Evolutionary conservation across 805 yeast species (phyloP).

Genomic region (Wickerhamomyces ciferrii): DNA sequence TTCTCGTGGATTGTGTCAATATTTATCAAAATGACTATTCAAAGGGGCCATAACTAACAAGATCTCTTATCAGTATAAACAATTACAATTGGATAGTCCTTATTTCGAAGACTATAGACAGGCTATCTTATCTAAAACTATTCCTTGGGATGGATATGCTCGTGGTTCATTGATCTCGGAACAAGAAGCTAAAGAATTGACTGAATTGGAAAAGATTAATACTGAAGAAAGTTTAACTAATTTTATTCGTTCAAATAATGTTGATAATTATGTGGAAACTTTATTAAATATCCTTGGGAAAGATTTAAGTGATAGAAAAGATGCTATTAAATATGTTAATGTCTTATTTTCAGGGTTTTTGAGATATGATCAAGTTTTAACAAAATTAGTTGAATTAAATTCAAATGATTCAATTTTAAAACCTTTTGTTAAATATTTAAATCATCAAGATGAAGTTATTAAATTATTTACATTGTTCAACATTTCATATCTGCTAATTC

Average conservation of each 20-base stretch:
- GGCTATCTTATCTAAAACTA: conserved; percentile 69
- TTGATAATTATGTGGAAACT: conserved; percentile 49
- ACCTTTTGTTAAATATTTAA: conserved; percentile 48
- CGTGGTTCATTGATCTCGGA: conserved; percentile 63
- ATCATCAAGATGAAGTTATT: conserved; percentile 50
- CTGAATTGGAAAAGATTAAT: conserved; percentile 25
- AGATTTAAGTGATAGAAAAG: conserved; percentile 46
- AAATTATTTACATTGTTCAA: conserved; percentile 51
- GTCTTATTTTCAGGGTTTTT: conserved; percentile 57
- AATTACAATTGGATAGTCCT: conserved; percentile 51
- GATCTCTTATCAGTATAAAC: conserved; percentile 21
- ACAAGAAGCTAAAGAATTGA: conserved; percentile 52
- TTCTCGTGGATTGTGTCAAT: too few relatives aligned
- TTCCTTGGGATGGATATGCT: conserved; percentile 90
- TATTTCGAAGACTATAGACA: conserved; percentile 60
- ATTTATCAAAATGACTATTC: not conserved
- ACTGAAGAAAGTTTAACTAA: conserved; percentile 36
- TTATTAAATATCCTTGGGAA: conserved; percentile 49
- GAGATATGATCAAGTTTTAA: conserved; percentile 28
- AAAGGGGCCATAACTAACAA: not conserved
- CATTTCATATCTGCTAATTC: conserved; percentile 42
- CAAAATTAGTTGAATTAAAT: conserved; percentile 27
- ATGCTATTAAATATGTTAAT: conserved; percentile 55
- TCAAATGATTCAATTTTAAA: conserved; percentile 12
- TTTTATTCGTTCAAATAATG: conserved; percentile 30